These are phyloP conservation scores for Gonium pectorale DNA, from an alignment of 139 green algal species.

Conservation along the genomic window DNA sequence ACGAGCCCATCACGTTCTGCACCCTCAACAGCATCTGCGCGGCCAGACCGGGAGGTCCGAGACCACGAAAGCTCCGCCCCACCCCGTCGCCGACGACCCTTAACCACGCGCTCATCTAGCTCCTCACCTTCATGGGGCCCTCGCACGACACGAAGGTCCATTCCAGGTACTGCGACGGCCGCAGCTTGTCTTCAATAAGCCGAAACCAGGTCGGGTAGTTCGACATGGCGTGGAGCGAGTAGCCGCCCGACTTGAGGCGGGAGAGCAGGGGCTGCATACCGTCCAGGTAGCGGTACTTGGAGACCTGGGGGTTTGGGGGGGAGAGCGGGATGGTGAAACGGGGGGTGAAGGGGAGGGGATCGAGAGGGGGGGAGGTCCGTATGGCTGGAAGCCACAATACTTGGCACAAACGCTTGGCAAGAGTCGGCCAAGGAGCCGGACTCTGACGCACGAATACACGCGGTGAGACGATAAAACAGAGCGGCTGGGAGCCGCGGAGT, in stretches of 20 bases:
- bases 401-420: neutral
- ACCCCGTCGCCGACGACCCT: no score
- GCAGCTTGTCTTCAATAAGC: conserved; percentile 87
- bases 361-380: neutral
- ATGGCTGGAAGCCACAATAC: neutral
- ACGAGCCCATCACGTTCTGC: no score
- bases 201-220: conserved; percentile 87
- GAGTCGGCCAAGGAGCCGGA: no score
- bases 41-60: no score
- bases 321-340: neutral
- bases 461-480: no score
- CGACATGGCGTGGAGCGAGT: conserved; percentile 77
- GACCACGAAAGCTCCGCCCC: no score
- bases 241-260: conserved; percentile 63
- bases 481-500: no score
- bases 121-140: conserved; percentile 71
- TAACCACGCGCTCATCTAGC: no score
- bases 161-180: conserved; percentile 72
- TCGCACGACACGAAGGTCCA: conserved; percentile 92
- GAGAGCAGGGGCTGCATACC: conserved; percentile 82
- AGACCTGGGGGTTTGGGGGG: conserved; percentile 3
- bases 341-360: neutral
- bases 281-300: conserved; percentile 82
- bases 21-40: no score
- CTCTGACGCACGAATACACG: no score